A percentile compares a stretch with the other conserved stretches of the same genome.
Conservation (phyloP, 1,284 basidiomycete genomes). For the Wallemia mellicola region DNA sequence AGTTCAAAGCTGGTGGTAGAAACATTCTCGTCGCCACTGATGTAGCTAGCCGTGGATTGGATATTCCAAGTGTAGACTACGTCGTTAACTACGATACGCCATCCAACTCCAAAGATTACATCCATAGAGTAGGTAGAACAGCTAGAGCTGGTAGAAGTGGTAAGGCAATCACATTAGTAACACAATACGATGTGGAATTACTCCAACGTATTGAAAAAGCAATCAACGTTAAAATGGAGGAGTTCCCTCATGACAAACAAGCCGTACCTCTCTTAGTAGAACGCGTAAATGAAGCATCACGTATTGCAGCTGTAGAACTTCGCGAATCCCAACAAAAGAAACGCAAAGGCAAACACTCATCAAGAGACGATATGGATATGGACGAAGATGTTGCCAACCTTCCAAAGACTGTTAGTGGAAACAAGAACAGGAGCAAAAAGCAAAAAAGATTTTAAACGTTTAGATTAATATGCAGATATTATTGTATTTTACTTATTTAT, state of each 20-base stretch:
- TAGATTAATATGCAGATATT: background rate
- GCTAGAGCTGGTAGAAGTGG: conserved; percentile 86
- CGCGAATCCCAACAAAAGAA: background rate
- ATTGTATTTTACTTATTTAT: background rate
- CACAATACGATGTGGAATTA: conserved; percentile 94
- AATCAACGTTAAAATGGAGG: conserved; percentile 68
- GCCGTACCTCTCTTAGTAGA: conserved; percentile 67
- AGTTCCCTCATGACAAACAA: conserved; percentile 71
- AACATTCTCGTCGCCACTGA: conserved; percentile 85
- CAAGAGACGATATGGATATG: background rate
- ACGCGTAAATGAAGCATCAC: conserved; percentile 59
- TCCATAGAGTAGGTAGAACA: conserved; percentile 93
- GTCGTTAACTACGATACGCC: conserved; percentile 98
- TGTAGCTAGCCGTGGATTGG: conserved; percentile 86
- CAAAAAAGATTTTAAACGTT: background rate
- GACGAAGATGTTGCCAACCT: background rate
- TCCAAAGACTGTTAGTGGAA: background rate
- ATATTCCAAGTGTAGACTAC: conserved; percentile 83
- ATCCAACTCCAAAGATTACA: conserved; percentile 95
- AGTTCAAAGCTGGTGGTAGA: conserved; percentile 85
- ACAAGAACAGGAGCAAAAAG: background rate
- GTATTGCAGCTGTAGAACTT: conserved; percentile 49
- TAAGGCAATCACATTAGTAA: conserved; percentile 82
- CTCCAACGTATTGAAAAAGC: conserved; percentile 80
- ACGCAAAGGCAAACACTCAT: background rate